A percentile compares a stretch with the other conserved stretches of the same genome.
Conservation (phyloP, 805 yeast species). For the Suhomyces pyralidae region DNA sequence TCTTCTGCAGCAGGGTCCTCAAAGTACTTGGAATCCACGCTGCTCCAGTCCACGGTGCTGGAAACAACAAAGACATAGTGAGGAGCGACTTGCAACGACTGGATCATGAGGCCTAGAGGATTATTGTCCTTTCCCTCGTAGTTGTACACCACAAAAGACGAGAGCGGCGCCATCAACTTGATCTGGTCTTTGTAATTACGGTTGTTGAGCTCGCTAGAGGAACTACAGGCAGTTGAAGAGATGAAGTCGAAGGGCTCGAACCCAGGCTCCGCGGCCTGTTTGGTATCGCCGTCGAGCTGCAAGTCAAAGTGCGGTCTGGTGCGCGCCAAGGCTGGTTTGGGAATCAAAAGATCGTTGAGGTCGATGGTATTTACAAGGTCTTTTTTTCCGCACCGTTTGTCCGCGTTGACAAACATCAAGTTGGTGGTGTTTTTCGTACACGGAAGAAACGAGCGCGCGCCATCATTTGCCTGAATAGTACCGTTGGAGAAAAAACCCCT, state of each 20-base stretch:
- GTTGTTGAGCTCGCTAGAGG: constrained; percentile 19
- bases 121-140: constrained; percentile 12
- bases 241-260: constrained; percentile 4
- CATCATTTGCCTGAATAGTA: constrained; percentile 5
- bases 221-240: not conserved
- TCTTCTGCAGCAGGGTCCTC: constrained; percentile 2
- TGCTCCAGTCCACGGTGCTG: constrained; percentile 9
- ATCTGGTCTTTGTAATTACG: constrained; percentile 30
- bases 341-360: constrained; percentile 8
- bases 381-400: not conserved
- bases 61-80: constrained; percentile 20
- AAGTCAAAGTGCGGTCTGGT: not conserved
- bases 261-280: not conserved
- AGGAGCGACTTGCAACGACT: constrained; percentile 14
- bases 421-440: constrained; percentile 6
- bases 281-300: not conserved
- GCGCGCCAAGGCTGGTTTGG: not conserved
- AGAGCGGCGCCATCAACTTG: constrained; percentile 30
- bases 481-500: constrained; percentile 22
- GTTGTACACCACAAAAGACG: constrained; percentile 32
- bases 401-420: constrained; percentile 12
- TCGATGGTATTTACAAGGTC: constrained; percentile 9
- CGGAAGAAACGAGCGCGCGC: not conserved
- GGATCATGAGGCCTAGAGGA: constrained; percentile 12
- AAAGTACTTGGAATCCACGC: constrained; percentile 1